Base-by-base conservation (phyloP, 1,284 basidiomycete genomes). In the Tetrapyrgos nigripes region DNA sequence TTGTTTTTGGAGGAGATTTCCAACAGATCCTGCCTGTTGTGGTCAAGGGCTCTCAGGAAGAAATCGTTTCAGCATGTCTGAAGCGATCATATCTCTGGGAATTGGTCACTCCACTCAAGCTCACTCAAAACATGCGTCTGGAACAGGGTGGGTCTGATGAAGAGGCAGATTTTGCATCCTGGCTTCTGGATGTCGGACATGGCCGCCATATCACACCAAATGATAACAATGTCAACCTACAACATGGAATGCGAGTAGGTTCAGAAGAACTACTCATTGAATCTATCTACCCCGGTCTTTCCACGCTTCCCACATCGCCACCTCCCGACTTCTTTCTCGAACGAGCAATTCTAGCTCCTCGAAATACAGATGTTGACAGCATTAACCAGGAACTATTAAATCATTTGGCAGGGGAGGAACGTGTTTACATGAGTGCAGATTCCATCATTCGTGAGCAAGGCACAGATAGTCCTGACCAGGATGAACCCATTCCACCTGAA, bases 121-220 rank as follows among this genome's bases (percentile, higher is more conserved):
- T 80, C 0, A 61, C 47, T 1, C 63, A 68, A 24, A 82, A 82
- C 52, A 81, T 81, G 76, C 59, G 69, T 0, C 64, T 82, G 8
- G 66, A 71, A 0, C 62, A 68, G 51, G 14, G 29, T 50, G 49
- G 49, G 17, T 9, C 49, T 26, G 57, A 62, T 4, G 66, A 68
- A 4, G 68, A 59, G 10, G 33, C 57, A 45, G n/a, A 61, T 0
- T 82, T 78, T 71, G 69, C 79, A 6, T n/a, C 69, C 4, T 81
- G 78, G 71, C 68, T 83, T 0, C 58, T 80, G 0, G 69, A 80
- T 4, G 64, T 83, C 50, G 80, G 79, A 0, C 63, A 73, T 68
- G 80, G 78, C 0, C 13, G 13, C 8, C 10, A 66, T 40, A 50
- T 65, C 24, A n/a, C n/a, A n/a, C 53, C 61, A 31, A 48, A 56